phyloP scores from a whole-genome alignment of 202 grass and related monocot species.

The Musa balbisiana region DNA sequence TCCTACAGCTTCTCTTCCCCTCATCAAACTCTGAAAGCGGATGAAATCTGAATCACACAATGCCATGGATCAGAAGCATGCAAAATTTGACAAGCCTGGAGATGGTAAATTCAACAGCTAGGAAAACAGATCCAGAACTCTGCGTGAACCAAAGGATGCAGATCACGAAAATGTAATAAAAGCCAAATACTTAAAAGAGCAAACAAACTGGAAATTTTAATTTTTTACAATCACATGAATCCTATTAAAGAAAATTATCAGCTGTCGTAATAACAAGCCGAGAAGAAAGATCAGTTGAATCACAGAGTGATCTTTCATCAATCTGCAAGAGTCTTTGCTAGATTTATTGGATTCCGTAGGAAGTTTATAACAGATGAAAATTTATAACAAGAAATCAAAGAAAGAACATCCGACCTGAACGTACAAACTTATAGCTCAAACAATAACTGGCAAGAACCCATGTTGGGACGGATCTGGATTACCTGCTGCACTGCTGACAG shows the following conservation, averaged over 20 bases:
- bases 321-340: too few species aligned
- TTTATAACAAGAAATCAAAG: too few species aligned
- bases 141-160: neutral
- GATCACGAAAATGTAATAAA: neutral
- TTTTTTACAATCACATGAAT: neutral
- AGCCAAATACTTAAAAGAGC: too few species aligned
- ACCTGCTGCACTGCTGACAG: constrained; percentile 99
- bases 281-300: too few species aligned
- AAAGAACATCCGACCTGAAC: too few species aligned
- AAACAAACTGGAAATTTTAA: neutral
- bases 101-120: neutral
- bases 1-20: constrained; percentile 90
- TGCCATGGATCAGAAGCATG: constrained; percentile 27
- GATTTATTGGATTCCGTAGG: too few species aligned
- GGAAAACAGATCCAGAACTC: neutral
- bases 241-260: too few species aligned
- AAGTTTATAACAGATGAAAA: too few species aligned
- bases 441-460: neutral
- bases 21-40: constrained; percentile 93
- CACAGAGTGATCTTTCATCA: too few species aligned
- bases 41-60: constrained; percentile 67
- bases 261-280: too few species aligned
- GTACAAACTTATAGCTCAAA: neutral
- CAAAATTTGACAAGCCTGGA: neutral
- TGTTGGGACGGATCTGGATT: constrained; percentile 15